Conservation (phyloP, 1,284 basidiomycete genomes). For the Boletellus deceptivus region DNA sequence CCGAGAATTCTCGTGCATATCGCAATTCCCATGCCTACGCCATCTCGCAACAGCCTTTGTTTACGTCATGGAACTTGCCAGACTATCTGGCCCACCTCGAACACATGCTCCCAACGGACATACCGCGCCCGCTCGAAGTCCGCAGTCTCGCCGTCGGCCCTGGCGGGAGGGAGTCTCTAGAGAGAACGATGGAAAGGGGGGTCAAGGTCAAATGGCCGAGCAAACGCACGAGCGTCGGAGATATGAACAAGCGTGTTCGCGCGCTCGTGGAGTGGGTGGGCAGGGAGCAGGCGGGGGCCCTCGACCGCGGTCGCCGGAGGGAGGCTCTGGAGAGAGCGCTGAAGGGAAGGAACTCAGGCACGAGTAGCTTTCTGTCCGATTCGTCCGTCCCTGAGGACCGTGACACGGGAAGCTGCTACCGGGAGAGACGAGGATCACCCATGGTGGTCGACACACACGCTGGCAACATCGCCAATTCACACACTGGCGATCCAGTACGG, state of each 20-base stretch:
- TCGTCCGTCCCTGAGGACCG: slow-evolving; percentile 14
- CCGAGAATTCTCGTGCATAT: slow-evolving; percentile 52
- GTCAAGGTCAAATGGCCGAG: slow-evolving; percentile 93
- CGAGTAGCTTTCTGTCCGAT: slow-evolving; percentile 5
- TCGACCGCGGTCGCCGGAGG: slow-evolving; percentile 67
- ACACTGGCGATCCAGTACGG: slow-evolving; percentile 6
- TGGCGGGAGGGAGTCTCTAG: slow-evolving; percentile 41
- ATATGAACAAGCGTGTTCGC: slow-evolving; percentile 96
- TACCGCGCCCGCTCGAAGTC: slow-evolving; percentile 76
- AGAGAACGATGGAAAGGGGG: slow-evolving; percentile 75
- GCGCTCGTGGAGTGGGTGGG: slow-evolving; percentile 92
- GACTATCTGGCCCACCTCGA: slow-evolving; percentile 91
- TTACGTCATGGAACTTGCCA: slow-evolving; percentile 86
- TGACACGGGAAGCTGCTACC: slow-evolving; percentile 14
- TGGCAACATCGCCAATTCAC: slow-evolving; percentile 4
- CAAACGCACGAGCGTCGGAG: slow-evolving; percentile 90
- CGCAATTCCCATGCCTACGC: slow-evolving; percentile 74
- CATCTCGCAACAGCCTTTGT: slow-evolving; percentile 71
- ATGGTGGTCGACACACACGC: slow-evolving; percentile 25
- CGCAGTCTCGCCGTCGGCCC: slow-evolving; percentile 47
- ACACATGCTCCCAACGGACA: slow-evolving; percentile 75
- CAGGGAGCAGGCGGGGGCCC: slow-evolving; percentile 75
- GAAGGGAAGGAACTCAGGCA: slow-evolving; percentile 32
- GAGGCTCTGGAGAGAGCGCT: slow-evolving; percentile 62
- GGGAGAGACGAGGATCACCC: slow-evolving; percentile 20